Evolutionary conservation across 805 yeast genomes (phyloP).

Genomic region (Metschnikowia bowlesiae): DNA sequence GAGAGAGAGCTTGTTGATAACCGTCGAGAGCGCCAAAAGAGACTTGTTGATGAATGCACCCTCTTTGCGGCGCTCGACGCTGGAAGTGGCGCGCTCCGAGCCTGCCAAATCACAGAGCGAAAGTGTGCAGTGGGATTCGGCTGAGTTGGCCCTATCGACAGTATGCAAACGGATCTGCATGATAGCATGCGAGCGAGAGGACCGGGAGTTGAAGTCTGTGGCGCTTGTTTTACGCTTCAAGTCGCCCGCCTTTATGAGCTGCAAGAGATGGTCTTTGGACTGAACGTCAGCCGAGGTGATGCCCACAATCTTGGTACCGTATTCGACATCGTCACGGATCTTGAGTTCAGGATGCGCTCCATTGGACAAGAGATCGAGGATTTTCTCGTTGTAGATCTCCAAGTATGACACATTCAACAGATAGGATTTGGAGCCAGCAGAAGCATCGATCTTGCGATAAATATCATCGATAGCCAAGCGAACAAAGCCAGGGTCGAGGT

Average conservation of each 20-base stretch:
- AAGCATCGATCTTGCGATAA: slow-evolving; percentile 43
- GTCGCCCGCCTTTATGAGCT: slow-evolving; percentile 66
- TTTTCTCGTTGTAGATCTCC: slow-evolving; percentile 83
- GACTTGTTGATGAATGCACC: slow-evolving; percentile 93
- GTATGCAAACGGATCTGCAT: slow-evolving; percentile 59
- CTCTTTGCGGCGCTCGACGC: slow-evolving; percentile 81
- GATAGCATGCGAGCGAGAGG: slow-evolving; percentile 90
- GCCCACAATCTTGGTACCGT: slow-evolving; percentile 75
- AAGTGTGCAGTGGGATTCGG: slow-evolving; percentile 52
- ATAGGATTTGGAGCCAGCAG: slow-evolving; percentile 27
- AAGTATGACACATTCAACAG: slow-evolving; percentile 64
- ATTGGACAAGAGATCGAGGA: slow-evolving; percentile 51
- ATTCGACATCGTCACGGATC: slow-evolving; percentile 68
- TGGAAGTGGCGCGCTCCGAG: slow-evolving; percentile 72
- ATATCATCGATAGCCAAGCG: slow-evolving; percentile 60
- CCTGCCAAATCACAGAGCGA: slow-evolving; percentile 96
- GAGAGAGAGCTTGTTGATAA: slow-evolving; percentile 72
- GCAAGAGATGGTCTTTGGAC: slow-evolving; percentile 56
- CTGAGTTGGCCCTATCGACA: slow-evolving; percentile 37
- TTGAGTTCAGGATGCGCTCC: slow-evolving; percentile 49
- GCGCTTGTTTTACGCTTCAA: slow-evolving; percentile 72
- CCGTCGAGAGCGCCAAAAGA: slow-evolving; percentile 82
- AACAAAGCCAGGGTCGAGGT: slow-evolving; percentile 63
- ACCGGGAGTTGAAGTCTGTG: slow-evolving; percentile 82
- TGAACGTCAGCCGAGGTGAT: slow-evolving; percentile 57